phyloP scores from a whole-genome alignment of 257 asterid genomes.

The Leonotis leonurus region DNA sequence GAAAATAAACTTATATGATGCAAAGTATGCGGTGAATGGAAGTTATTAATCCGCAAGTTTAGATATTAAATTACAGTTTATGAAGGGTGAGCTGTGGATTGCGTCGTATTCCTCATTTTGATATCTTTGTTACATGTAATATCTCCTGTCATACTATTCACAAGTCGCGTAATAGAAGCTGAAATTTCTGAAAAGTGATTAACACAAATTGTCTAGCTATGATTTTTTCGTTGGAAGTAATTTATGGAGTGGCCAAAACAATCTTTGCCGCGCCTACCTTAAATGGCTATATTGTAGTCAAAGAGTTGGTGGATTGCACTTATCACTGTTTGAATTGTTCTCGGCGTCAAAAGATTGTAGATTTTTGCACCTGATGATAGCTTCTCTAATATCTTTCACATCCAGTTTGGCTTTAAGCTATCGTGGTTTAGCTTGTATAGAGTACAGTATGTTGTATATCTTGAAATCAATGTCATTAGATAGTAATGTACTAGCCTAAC shows the following conservation, averaged over 20 bases:
- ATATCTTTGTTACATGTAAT: not conserved
- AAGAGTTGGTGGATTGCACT: not conserved
- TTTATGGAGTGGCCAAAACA: not conserved
- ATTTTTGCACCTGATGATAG: not conserved
- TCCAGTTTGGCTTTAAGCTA: not conserved
- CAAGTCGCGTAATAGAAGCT: slow-evolving; percentile 6
- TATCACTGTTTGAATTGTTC: not conserved
- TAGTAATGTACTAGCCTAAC: not conserved
- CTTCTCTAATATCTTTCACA: not conserved
- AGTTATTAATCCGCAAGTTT: not conserved
- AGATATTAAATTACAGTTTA: not conserved
- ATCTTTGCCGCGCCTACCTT: not conserved
- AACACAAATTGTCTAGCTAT: not conserved
- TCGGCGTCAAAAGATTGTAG: not conserved
- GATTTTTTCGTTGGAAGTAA: not conserved
- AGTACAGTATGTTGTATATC: not conserved
- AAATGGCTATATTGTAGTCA: not conserved
- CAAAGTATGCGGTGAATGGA: not conserved
- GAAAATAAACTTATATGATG: not conserved
- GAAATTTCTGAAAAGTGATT: not conserved
- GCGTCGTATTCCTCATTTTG: not conserved
- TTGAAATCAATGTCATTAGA: not conserved
- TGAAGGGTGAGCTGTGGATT: not conserved
- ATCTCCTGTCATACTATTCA: not conserved
- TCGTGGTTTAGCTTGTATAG: not conserved